A percentile compares a stretch with the other conserved stretches of the same genome.
Conservation (phyloP, 805 yeast genomes). For the Candida railenensis region DNA sequence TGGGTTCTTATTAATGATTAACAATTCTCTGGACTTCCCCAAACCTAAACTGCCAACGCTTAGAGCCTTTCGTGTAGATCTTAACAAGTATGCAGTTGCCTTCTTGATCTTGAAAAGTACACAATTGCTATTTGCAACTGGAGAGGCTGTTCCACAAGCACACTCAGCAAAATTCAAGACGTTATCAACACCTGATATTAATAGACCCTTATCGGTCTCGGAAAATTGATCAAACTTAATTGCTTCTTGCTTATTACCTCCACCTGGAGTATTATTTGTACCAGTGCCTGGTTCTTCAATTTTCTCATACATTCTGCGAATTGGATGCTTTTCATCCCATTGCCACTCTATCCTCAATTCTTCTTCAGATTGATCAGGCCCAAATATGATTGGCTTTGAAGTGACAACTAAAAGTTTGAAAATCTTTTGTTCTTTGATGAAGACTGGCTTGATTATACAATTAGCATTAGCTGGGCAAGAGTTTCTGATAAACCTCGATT, state of each 20-base stretch:
- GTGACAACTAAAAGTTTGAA: conserved; percentile 59
- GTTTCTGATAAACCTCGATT: conserved; percentile 70
- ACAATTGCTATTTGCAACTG: conserved; percentile 43
- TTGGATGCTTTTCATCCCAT: conserved; percentile 83
- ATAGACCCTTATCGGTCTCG: conserved; percentile 51
- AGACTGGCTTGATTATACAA: conserved; percentile 56
- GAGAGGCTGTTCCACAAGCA: conserved; percentile 43
- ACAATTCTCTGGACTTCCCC: conserved; percentile 38
- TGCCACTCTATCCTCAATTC: conserved; percentile 85
- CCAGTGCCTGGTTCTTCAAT: conserved; percentile 5
- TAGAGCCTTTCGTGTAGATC: conserved; percentile 56
- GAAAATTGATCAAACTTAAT: conserved; percentile 53
- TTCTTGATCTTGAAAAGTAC: conserved; percentile 59
- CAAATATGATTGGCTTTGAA: conserved; percentile 45
- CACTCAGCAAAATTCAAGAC: conserved; percentile 65
- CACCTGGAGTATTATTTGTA: conserved; percentile 11
- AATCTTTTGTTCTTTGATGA: conserved; percentile 35
- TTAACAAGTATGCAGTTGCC: conserved; percentile 55
- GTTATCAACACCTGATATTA: conserved; percentile 63
- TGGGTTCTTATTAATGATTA: conserved; percentile 28
- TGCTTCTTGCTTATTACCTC: conserved; percentile 18
- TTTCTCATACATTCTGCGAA: conserved; percentile 46
- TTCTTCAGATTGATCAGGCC: conserved; percentile 33
- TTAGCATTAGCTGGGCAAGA: conserved; percentile 67
- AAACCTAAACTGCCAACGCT: conserved; percentile 35